Evolutionary conservation across 2,329 filamentous ascomycete genomes (phyloP).

Genomic region (Lasiodiplodia gonubiensis): DNA sequence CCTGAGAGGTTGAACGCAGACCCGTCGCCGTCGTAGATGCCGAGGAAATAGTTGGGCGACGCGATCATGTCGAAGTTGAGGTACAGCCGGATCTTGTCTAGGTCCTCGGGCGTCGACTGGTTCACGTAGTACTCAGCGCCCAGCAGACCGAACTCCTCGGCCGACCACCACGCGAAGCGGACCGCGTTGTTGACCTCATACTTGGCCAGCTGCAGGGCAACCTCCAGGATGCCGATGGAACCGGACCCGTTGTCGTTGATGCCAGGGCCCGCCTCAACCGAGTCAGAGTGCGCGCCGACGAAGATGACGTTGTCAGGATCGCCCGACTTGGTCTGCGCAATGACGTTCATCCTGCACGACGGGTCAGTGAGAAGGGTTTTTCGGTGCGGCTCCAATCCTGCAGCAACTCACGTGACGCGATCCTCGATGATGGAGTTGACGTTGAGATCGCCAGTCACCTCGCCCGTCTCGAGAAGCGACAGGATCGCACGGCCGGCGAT

Average conservation of each 20-base stretch:
- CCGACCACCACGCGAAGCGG: conserved; percentile 71
- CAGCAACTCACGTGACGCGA: conserved; percentile 48
- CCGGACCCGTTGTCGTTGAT: conserved; percentile 82
- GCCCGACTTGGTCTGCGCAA: conserved; percentile 64
- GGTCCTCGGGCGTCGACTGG: conserved; percentile 54
- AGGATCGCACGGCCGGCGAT: conserved; percentile 64
- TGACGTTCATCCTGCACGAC: conserved; percentile 48
- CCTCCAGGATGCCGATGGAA: conserved; percentile 63
- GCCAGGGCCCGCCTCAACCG: conserved; percentile 66
- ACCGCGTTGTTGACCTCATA: conserved; percentile 74
- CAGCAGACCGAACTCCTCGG: conserved; percentile 68
- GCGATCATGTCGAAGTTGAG: conserved; percentile 77
- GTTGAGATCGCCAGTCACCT: conserved; percentile 47
- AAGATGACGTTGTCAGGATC: conserved; percentile 66
- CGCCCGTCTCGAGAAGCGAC: conserved; percentile 56
- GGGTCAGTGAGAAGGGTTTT: conserved; percentile 1
- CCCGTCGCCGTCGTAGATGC: conserved; percentile 64
- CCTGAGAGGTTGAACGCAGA: conserved; percentile 60
- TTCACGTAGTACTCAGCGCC: conserved; percentile 64
- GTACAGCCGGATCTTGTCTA: conserved; percentile 67
- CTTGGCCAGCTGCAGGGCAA: conserved; percentile 67
- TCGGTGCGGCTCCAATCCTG: background rate
- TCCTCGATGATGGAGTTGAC: conserved; percentile 55
- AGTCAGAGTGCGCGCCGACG: conserved; percentile 67
- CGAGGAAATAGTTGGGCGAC: conserved; percentile 64